Base-by-base conservation (phyloP, 129 eudicot genomes). In the Glebionis coronaria region DNA sequence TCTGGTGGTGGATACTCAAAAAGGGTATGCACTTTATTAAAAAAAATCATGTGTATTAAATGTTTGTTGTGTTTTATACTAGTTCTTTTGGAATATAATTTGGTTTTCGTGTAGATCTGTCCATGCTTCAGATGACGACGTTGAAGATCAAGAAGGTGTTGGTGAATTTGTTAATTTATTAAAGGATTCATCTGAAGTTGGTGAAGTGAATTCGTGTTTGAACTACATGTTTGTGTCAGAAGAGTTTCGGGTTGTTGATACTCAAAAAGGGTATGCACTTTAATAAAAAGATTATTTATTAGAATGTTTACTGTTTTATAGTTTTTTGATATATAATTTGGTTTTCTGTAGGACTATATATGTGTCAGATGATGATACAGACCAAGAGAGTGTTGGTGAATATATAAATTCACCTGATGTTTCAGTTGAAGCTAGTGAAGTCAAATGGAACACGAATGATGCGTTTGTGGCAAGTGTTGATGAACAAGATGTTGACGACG, bases 361-460 rank as follows among this genome's bases (percentile, higher is more conserved):
- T 35, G 42, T 9, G 14, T 44, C 25, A 2, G 42, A 35, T 35
- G 42, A 35, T 35, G 42, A 35, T 35, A 35, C 42, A 35, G 42
- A 35, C 7, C 42, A 35, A 35, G 42, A 35, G 42, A 35, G 42
- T 27, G 69, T 56, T 21, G n/a, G 45, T 12, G 66, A 56, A n/a
- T 14, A 10, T 35, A 23, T 81, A 2, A 60, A 70, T 53, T 74
- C 75, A 52, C 9, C 15, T 44, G 82, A 78, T 47, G 63, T 60
- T 72, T 62, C 29, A 8, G 57, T 50, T 4, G 44, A 68, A 53
- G 56, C 47, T 40, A 21, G 63, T 11, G 67, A 79, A 56, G 56
- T 45, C 29, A 71, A 49, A n/a, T 12, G n/a, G 42, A 65, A 70
- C 23, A 28, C 5, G 23, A 27, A 19, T 9, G 73, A 2, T 6